Evolutionary conservation across 352 stramenopile species (phyloP), one percentile per base, ranked within the genome.

Genomic region (Globisporangium parvum): DNA sequence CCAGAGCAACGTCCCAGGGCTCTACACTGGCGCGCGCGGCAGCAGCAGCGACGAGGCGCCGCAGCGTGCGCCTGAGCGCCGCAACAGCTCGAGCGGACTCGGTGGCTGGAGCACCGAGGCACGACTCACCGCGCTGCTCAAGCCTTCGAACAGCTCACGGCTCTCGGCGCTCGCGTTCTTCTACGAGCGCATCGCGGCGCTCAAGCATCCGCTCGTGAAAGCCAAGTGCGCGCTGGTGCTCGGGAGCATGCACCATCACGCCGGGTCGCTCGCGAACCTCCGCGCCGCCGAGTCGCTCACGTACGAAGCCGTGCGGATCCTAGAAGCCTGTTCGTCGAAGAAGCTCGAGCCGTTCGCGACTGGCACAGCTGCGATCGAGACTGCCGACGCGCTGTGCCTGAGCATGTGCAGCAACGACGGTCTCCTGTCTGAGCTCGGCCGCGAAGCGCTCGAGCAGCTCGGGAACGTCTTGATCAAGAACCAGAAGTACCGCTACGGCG

Each of bases 401-500:
- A 92, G 74, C 47, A 67, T 86, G 64, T 92, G 90, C 60, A 80
- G 67, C 47, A 91, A 85, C n/a, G 80, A 92, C 45, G 85, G 80
- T 0, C 45, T 95, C 4, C 56, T 92, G 2, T 91, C 80, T 0
- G 73, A 85, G 33, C 62, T 93, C 8, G 85, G 85, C 1, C 77
- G 82, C 10, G 81, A 93, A 45, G 63, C 72, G 5, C 61, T 95
- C 0, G 85, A 95, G 51, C 75, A 62, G 54, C 60, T 92, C 4
- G 82, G 85, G 8, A 89, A 90, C 50, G 71, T 91, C 28, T 68
- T 95, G 52, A 84, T 90, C 50, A 85, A 89, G 63, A 93, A 89
- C 53, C 80, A 87, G 39, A 95, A 95, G 55, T 95, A 95, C 51
- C 83, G 80, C 17, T 93, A 88, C 46, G 83, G 82, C 2, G 88